A percentile compares a stretch with the other conserved stretches of the same genome.
Conservation (phyloP, 768 basidiomycete genomes). For the Trametes meyenii region DNA sequence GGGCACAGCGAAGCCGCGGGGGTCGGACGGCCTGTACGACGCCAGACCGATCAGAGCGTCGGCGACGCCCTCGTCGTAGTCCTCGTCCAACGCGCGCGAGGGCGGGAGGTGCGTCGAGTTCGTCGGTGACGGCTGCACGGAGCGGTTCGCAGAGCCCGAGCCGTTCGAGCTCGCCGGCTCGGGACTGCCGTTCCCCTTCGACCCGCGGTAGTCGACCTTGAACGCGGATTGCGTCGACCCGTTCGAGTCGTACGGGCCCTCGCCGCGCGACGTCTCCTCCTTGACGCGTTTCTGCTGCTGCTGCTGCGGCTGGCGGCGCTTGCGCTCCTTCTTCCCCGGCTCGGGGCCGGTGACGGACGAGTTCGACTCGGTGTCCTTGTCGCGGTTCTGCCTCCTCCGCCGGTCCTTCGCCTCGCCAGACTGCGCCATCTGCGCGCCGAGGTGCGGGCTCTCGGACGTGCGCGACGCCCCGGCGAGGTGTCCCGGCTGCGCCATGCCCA, state of each 20-base stretch:
- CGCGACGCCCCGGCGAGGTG: slow-evolving; percentile 35
- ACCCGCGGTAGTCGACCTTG: slow-evolving; percentile 27
- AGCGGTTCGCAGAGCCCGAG: slow-evolving; percentile 61
- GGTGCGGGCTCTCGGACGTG: slow-evolving; percentile 60
- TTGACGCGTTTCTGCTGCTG: slow-evolving; percentile 37
- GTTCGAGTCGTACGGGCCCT: slow-evolving; percentile 21
- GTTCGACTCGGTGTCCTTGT: slow-evolving; percentile 43
- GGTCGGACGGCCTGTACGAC: slow-evolving; percentile 30
- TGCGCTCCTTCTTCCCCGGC: slow-evolving; percentile 58
- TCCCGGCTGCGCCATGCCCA: slow-evolving; percentile 24
- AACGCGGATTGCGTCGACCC: slow-evolving; percentile 18
- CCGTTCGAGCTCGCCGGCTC: slow-evolving; percentile 69
- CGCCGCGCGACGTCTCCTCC: slow-evolving; percentile 37
- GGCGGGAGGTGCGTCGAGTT: slow-evolving; percentile 61
- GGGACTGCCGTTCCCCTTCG: slow-evolving; percentile 51
- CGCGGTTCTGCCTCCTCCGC: slow-evolving; percentile 48
- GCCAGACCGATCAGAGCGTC: slow-evolving; percentile 78
- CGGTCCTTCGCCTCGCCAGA: slow-evolving; percentile 51
- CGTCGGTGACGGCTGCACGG: slow-evolving; percentile 74
- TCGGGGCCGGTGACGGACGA: slow-evolving; percentile 35
- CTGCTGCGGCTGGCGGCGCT: slow-evolving; percentile 44
- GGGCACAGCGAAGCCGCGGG: slow-evolving; percentile 22
- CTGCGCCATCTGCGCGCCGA: slow-evolving; percentile 34
- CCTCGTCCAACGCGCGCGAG: slow-evolving; percentile 79
- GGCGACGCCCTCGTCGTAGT: slow-evolving; percentile 92